Percentiles rank a stretch among this genome's conserved stretches.
phyloP scores from a whole-genome alignment of 2,329 filamentous ascomycete species.

The Alternaria sp. region DNA sequence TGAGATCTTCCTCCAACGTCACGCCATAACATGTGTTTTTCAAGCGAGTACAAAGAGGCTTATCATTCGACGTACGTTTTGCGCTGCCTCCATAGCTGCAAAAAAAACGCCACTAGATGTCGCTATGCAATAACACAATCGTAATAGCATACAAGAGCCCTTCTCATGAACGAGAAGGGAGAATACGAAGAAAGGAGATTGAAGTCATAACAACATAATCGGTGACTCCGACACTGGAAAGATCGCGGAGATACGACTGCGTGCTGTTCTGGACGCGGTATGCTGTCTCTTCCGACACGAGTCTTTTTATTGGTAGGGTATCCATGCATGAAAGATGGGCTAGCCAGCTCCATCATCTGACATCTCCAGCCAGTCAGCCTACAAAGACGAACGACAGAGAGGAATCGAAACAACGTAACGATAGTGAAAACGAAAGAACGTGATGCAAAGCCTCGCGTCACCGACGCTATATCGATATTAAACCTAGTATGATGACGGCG shows the following conservation, averaged over 20 bases:
- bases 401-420: conserved; percentile 29
- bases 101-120: conserved; percentile 13
- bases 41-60: conserved; percentile 14
- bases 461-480: conserved; percentile 39
- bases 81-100: background rate
- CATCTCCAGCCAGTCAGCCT: conserved; percentile 13
- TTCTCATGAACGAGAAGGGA: conserved; percentile 8
- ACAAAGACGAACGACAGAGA: conserved; percentile 14
- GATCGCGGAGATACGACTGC: conserved; percentile 13
- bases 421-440: conserved; percentile 24
- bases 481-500: conserved; percentile 30
- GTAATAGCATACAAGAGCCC: conserved; percentile 13
- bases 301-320: conserved; percentile 41
- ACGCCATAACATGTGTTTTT: background rate
- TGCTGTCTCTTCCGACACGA: conserved; percentile 22
- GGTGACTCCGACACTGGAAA: conserved; percentile 19
- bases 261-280: conserved; percentile 12
- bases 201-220: conserved; percentile 10
- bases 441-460: conserved; percentile 32
- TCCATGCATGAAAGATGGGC: conserved; percentile 44
- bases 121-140: conserved; percentile 10
- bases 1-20: conserved; percentile 5
- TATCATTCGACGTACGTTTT: background rate
- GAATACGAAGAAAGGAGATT: background rate
- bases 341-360: conserved; percentile 36